Evolutionary conservation across 2,329 filamentous ascomycete species (phyloP), one percentile per base, ranked within the genome.

Genomic region (Thielaviopsis cerberus): DNA sequence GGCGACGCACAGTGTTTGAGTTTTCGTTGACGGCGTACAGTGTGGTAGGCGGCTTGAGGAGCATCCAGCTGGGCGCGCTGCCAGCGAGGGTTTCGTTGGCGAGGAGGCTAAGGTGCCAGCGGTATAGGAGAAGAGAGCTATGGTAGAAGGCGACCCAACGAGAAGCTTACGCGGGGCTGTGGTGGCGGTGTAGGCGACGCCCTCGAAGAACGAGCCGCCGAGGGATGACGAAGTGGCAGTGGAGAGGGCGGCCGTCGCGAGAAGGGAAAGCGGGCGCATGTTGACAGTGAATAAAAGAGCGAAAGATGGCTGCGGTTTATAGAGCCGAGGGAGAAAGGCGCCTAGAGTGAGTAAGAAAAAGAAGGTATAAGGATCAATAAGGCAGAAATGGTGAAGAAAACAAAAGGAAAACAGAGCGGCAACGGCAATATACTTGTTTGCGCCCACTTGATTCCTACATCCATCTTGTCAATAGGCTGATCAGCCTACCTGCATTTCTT

Each of bases 21-120:
- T 71, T 71, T 69, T 79, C 76, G 61, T 78, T 70, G 22, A 74
- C 72, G 51, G 72, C 72, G 60, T 75, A 77, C 51, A 78, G 60
- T 4, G 66, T 63, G 63, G 70, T 67, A 25, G 70, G 69, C 20
- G 66, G 61, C 54, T 68, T 69, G 64, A 70, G 71, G 45, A 69
- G 65, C 66, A 78, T 65, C 75, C 75, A 78, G 61, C 72, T 75
- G 23, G 74, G 70, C 1, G 61, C 63, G 3, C 66, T 64, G 52
- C 68, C 68, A 0, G 62, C 24, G 7, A 64, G 62, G 2, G 63
- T 63, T 34, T 67, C 65, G 41, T 71, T 72, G 54, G 65, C 62
- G 22, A 72, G 67, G 73, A 63, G 30, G 66, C 66, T 64, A 78
- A 74, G 48, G 58, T 61, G 20, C 63, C 50, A 13, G 51, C 8